Evolutionary conservation across 2,329 filamentous ascomycete species (phyloP), one percentile per base, ranked within the genome.

Genomic region (Coniochaeta sp.): DNA sequence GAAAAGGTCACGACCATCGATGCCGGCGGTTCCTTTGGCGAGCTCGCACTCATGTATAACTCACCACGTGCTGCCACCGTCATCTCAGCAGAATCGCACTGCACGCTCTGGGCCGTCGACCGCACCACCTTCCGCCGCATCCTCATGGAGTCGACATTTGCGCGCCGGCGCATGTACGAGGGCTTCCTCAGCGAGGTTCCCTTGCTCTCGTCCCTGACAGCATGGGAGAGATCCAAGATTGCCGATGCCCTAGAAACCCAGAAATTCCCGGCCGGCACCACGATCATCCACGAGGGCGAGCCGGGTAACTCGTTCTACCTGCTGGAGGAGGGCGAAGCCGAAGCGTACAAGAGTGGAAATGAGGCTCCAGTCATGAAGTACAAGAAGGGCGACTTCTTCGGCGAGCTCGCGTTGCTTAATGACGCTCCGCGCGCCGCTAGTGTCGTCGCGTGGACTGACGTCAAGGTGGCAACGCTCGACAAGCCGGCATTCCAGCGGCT

Each of bases 21-120:
- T 42, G 82, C 91, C 3, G 94, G 94, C 48, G 91, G 91, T 55
- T 96, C 91, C 4, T 99, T 99, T 69, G 94, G 94, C 61, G 94
- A 99, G 73, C 78, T 99, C 52, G 94, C 94, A 12, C 78, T 99
- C 62, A 97, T 99, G 94, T 97, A 99, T 75, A 96, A 97, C 64
- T 91, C 94, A 20, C 94, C 94, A 24, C 89, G 94, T 64, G 94
- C 94, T 38, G 94, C 94, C 3, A 97, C 94, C 0, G 89, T 99
- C 54, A 81, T 95, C 55, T 95, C 89, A 27, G 84, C 86, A 12
- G 89, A 95, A 62, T 67, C 85, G 3, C 74, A 80, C 30, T 91
- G 87, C 63, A 91, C 87, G 3, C 79, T 99, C 9, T 99, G 94
- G 94, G 91, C 91, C 18, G 78, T 99, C 49, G 94, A 99, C 66